Base-by-base conservation (phyloP, 805 yeast genomes). In the Hemisphaericaspora nanyangensis region DNA sequence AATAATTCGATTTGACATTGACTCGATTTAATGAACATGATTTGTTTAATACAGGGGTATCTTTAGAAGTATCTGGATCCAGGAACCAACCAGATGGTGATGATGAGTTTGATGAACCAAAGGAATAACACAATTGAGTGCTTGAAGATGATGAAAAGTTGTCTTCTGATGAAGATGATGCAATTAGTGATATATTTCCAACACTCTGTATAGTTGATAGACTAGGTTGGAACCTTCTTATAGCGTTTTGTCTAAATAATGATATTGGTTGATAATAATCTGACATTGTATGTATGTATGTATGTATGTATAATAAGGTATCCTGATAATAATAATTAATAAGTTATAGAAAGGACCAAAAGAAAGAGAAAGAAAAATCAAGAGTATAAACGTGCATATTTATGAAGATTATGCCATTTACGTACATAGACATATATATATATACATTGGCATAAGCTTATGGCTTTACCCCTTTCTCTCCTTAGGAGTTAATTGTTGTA, bases 1-100 rank as follows among this genome's bases (percentile, higher is more conserved):
- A 69, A 51, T 68, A 69, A 47, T 65, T 68, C 22, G 72, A 65
- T 43, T 63, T 61, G 43, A 68, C 65, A 43, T 65, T 72, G 35
- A 63, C 44, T 34, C 69, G 52, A 48, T 68, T 60, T 13, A 63
- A 55, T 5, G 71, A 54, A 43, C 74, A 68, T 2, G 72, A 57
- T 48, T 72, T 71, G 44, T 61, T 60, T 34, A 73, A 47, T n/a
- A 70, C 55, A 34, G 55, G 50, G 4, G 63, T 59, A 34, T 62
- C 65, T 26, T 50, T 49, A 17, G 54, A 40, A 31, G 51, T 56
- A 38, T 51, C 38, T 17, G 47, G 43, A 38, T 57, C 54, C 31
- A 65, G 49, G 31, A 66, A 46, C 71, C 72, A 65, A 11, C 60
- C 18, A 22, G 12, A 15, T 10, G 16, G 40, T 18, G 51, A 35